phyloP scores from a whole-genome alignment of 768 basidiomycete genomes.

The Steccherinum ochraceum region DNA sequence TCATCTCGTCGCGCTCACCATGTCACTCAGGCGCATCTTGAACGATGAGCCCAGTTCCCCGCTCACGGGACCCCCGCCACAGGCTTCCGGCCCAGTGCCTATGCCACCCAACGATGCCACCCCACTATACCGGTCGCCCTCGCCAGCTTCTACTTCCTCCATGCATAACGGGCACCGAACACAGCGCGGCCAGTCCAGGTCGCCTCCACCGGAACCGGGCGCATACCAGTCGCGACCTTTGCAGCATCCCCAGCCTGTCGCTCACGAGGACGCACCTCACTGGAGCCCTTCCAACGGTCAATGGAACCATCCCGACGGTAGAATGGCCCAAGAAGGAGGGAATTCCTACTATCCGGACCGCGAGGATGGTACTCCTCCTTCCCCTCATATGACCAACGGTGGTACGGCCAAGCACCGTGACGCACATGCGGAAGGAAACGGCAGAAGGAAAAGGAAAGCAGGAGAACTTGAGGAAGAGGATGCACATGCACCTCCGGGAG shows the following conservation, averaged over 20 bases:
- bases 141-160: constrained; percentile 13
- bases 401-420: constrained; percentile 10
- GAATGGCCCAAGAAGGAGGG: constrained; percentile 17
- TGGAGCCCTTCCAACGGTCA: constrained; percentile 34
- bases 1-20: constrained; percentile 22
- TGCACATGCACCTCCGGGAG: constrained; percentile 40
- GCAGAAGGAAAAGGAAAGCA: constrained; percentile 45
- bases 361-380: constrained; percentile 24
- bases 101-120: constrained; percentile 19
- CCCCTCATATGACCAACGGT: constrained; percentile 18
- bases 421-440: constrained; percentile 14
- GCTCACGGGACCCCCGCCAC: constrained; percentile 21
- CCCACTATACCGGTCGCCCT: constrained; percentile 20
- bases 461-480: constrained; percentile 46
- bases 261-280: constrained; percentile 26
- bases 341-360: constrained; percentile 29
- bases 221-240: constrained; percentile 28
- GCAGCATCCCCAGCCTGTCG: constrained; percentile 28
- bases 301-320: constrained; percentile 29
- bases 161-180: constrained; percentile 9
- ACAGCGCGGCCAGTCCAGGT: constrained; percentile 15
- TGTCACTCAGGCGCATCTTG: constrained; percentile 78
- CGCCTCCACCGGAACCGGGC: constrained; percentile 18
- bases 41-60: constrained; percentile 55
- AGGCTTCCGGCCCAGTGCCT: constrained; percentile 27